Evolutionary conservation across 164 flowering plant species (phyloP), one percentile per base, ranked within the genome.

Genomic region (Chimonanthus salicifolius): DNA sequence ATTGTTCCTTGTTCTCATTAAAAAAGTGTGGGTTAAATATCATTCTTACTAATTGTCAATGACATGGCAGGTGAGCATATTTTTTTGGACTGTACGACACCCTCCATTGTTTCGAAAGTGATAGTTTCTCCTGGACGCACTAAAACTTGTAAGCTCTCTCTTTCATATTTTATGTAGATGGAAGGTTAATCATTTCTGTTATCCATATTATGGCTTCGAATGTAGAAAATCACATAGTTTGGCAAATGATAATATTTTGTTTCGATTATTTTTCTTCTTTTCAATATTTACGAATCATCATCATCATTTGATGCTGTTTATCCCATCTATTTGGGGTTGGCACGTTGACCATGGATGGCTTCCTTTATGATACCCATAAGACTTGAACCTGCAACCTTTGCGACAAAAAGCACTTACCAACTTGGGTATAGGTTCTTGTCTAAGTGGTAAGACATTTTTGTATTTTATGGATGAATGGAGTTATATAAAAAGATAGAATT

Each of bases 11-110:
- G 33, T 33, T 1, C 33, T 33, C 33, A 33, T 33, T 33, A 33
- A 33, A 33, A 33, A 33, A 33, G 33, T 33, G 33, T 33, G 33
- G 33, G 33, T 11, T 11, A 54, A 54, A 54, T 54, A n/a, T 54
- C 11, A 54, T n/a, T 54, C n/a, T 54, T 54, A n/a, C n/a, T n/a
- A 11, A n/a, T 54, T 54, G n/a, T 71, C 10, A 5, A 43, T 50
- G n/a, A 60, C 64, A 7, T 18, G 80, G 75, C 87, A 95, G 99
- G 99, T 60, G 99, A 95, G 79, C 82, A 83, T 77, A 79, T 86
- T 33, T 91, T 92, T 78, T 75, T 92, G 83, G 97, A 92, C 69
- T 82, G 86, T 75, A 87, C 93, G 43, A 72, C 85, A 16, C 84
- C 89, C 63, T 75, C 84, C n/a, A 62, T 94, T 47, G 79, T 89